Conservation (phyloP, 306 rosid genomes). For the Pyrus pyrifolia region DNA sequence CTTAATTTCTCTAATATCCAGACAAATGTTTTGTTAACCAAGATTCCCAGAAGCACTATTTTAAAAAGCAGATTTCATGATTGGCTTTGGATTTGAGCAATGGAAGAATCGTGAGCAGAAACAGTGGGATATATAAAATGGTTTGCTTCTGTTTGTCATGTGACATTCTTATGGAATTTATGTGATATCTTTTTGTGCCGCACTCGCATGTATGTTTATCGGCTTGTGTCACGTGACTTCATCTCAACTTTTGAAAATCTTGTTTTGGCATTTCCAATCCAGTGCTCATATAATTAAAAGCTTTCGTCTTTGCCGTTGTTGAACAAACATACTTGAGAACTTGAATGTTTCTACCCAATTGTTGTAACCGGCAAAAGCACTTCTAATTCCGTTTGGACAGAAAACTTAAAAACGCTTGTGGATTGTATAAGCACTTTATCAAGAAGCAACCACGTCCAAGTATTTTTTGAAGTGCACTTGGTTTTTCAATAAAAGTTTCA, state of each 20-base stretch:
- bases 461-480: no score
- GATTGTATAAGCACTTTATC: no score
- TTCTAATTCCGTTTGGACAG: no score
- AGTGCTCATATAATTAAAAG: neutral
- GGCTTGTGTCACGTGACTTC: constrained; percentile 37
- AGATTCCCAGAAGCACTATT: neutral
- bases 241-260: neutral
- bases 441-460: no score
- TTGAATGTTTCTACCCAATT: no score
- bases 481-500: no score
- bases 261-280: neutral
- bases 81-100: neutral
- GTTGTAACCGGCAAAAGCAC: no score
- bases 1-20: constrained; percentile 21
- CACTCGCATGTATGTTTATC: neutral
- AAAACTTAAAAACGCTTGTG: no score
- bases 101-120: neutral
- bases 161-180: neutral
- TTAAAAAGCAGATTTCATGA: neutral
- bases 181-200: neutral
- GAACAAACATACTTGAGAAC: neutral
- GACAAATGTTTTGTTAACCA: no score
- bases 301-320: neutral
- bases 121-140: neutral
- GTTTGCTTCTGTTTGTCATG: neutral